Percentiles rank a stretch among this genome's conserved stretches.
These are phyloP conservation scores for Umbilicus rupestris DNA, from an alignment of 164 flowering plant genomes.

Conservation along the genomic window DNA sequence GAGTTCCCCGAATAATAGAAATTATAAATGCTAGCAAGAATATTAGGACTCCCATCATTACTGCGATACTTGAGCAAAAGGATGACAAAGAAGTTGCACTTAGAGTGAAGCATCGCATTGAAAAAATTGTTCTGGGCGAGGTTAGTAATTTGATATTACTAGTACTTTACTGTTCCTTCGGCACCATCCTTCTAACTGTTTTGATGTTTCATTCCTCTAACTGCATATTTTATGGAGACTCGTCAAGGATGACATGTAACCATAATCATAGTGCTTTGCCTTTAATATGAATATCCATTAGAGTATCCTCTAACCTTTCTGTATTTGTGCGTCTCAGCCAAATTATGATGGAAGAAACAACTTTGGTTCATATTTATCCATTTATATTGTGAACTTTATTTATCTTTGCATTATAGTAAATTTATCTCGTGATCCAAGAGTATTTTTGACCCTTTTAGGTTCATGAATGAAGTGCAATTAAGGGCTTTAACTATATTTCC, in stretches of 20 bases:
- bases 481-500: neutral
- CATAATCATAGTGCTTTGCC: neutral
- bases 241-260: too few relatives aligned
- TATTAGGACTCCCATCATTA: constrained; percentile 86
- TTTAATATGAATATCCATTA: neutral
- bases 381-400: too few relatives aligned
- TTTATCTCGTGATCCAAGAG: neutral
- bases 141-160: constrained; percentile 21
- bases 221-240: too few relatives aligned
- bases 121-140: constrained; percentile 75
- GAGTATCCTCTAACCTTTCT: neutral
- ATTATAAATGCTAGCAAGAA: constrained; percentile 81
- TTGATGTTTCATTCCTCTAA: too few relatives aligned
- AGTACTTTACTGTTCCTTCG: neutral
- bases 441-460: neutral
- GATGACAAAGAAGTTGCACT: constrained; percentile 37
- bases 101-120: constrained; percentile 56
- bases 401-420: neutral
- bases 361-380: neutral
- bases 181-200: too few relatives aligned
- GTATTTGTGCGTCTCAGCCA: too few relatives aligned
- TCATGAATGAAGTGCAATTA: neutral
- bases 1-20: constrained; percentile 96
- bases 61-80: constrained; percentile 48
- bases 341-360: neutral